Percentiles rank a stretch among this genome's conserved stretches.
Evolutionary conservation across 768 basidiomycete genomes (phyloP).

Genomic region (Boletus subcaerulescens): DNA sequence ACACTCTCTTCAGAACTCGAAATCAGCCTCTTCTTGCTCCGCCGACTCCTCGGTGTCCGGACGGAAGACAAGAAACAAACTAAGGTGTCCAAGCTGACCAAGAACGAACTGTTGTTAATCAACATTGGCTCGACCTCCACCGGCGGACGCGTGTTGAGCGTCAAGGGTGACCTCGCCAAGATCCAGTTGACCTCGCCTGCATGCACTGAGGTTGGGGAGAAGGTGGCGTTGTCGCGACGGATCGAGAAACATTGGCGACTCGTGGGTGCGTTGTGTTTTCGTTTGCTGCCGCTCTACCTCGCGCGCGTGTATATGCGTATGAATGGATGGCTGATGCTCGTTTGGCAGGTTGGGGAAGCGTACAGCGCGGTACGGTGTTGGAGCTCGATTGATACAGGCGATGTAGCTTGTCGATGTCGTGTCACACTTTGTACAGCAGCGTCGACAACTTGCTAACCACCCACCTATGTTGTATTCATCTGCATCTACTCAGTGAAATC

Average conservation of each 20-base stretch:
- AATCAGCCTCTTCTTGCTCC: conserved; percentile 91
- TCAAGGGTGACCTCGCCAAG: conserved; percentile 93
- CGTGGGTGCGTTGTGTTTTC: conserved; percentile 63
- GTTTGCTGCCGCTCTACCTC: background rate
- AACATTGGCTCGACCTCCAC: conserved; percentile 98
- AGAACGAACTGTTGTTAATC: conserved; percentile 90
- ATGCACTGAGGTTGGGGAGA: conserved; percentile 96
- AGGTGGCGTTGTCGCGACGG: conserved; percentile 90
- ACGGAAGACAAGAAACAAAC: conserved; percentile 99
- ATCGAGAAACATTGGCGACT: conserved; percentile 99
- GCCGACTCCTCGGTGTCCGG: conserved; percentile 95
- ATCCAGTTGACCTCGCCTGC: conserved; percentile 92
- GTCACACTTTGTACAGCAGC: background rate
- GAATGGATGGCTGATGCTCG: background rate
- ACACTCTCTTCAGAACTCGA: conserved; percentile 61
- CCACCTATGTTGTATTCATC: background rate
- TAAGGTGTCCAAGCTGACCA: conserved; percentile 87
- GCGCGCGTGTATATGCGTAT: background rate
- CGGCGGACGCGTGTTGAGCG: conserved; percentile 90
- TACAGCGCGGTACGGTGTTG: conserved; percentile 79
- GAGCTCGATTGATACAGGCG: conserved; percentile 58
- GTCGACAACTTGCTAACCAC: background rate
- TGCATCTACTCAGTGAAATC: background rate
- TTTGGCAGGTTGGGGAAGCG: conserved; percentile 64
- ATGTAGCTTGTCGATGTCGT: background rate